Conservation (phyloP, 345 rosid species). For the Citrus glauca region DNA sequence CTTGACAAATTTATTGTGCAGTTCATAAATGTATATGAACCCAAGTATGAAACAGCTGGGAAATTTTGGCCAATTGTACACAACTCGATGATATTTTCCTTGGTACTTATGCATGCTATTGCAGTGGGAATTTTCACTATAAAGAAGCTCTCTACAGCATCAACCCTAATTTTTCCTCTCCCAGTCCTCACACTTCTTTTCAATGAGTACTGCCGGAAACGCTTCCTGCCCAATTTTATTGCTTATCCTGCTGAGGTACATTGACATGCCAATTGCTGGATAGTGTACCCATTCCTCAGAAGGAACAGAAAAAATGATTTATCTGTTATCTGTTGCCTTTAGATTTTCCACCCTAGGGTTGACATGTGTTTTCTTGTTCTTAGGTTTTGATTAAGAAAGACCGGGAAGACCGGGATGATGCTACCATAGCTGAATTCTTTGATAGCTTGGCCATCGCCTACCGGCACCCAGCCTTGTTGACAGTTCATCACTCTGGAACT, state of each 20-base stretch:
- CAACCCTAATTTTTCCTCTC: slow-evolving; percentile 70
- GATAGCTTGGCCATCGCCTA: slow-evolving; percentile 55
- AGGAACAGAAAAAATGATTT: background rate
- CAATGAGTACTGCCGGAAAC: slow-evolving; percentile 93
- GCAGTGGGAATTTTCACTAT: slow-evolving; percentile 77
- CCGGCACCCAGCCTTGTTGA: slow-evolving; percentile 74
- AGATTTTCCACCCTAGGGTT: slow-evolving; percentile 1
- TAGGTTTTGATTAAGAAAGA: slow-evolving; percentile 81
- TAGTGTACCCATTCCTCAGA: background rate
- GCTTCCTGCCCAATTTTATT: slow-evolving; percentile 77
- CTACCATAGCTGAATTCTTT: slow-evolving; percentile 58
- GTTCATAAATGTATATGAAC: slow-evolving; percentile 83
- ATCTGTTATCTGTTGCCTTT: background rate
- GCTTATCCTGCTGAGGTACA: slow-evolving; percentile 87
- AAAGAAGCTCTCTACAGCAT: slow-evolving; percentile 75
- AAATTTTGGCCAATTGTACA: slow-evolving; percentile 96
- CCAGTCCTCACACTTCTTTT: slow-evolving; percentile 82
- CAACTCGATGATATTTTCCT: slow-evolving; percentile 82
- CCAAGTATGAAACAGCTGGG: slow-evolving; percentile 86
- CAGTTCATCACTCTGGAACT: slow-evolving; percentile 47
- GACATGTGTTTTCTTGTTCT: slow-evolving; percentile 3
- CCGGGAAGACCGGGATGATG: slow-evolving; percentile 52
- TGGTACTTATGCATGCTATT: slow-evolving; percentile 86
- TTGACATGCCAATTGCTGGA: background rate
- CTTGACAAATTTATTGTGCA: slow-evolving; percentile 33